Base-by-base conservation (phyloP, 768 basidiomycete species). In the Agaricus sinodeliciosus region DNA sequence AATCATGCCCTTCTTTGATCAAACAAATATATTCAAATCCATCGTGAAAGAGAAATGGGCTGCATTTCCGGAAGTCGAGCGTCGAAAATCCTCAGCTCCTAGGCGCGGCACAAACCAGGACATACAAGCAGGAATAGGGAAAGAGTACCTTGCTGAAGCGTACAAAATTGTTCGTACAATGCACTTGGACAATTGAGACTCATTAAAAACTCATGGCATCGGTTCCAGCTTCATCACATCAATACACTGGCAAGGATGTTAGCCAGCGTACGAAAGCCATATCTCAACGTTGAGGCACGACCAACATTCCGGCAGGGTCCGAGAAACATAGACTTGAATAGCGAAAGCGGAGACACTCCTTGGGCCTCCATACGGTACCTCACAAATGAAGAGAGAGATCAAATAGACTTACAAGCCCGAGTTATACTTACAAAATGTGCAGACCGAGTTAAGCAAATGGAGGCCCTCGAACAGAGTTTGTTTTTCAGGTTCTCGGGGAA, bases 351-450 rank as follows among this genome's bases (percentile, higher is more conserved):
- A 19, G 71, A 70, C 48, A 64, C 77, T 43, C 71, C 74, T 42
- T 90, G 86, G 87, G 66, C 75, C 15, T 77, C 78, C 48, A 72
- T 90, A 48, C 81, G 79, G 56, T 72, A 85, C 61, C 77, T 99
- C 5, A 82, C 83, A 8, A 94, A 97, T 63, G 83, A 90, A 57
- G 94, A 99, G 66, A 77, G 94, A 56, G 94, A 97, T 69, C 92
- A 96, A 70, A 90, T 99, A 49, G 96, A 99, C 75, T 71, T 94
- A 55, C 89, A 95, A 64, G 87, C 91, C 28, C 85, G 88, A 58
- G 78, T 92, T 60, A 86, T 96, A 50, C 73, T 98, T 45, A 79
- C 84, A 46, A 80, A 85, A 49, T 96, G 93, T 70, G 82, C 90
- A 28, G 89, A 94, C 58, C 75, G 90, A 59, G 87, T 97, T 7